A percentile compares a stretch with the other conserved stretches of the same genome.
Evolutionary conservation across 139 green algal species (phyloP).

Genomic region (Micractinium sp.): DNA sequence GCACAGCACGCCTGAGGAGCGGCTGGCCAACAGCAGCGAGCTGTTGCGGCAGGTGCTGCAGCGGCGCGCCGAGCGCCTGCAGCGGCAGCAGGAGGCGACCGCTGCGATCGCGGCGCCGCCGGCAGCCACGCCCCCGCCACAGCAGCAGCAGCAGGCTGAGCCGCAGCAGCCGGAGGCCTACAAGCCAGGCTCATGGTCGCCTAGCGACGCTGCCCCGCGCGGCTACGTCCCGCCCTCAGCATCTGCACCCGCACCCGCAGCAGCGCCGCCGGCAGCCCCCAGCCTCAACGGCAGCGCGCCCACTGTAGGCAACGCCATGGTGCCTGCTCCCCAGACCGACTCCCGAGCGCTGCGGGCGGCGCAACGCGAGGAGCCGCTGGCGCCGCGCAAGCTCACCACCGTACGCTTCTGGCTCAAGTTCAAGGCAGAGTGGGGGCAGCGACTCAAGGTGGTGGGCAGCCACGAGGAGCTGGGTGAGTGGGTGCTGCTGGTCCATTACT

Average conservation of each 20-base stretch:
- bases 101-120: not conserved
- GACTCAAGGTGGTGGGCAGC: conserved; percentile 51
- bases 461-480: conserved; percentile 50
- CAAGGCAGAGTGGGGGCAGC: conserved; percentile 57
- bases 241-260: not conserved
- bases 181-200: not conserved
- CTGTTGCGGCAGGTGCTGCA: conserved; percentile 28
- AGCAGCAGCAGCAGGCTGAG: not conserved
- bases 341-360: not conserved
- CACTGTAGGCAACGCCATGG: not conserved
- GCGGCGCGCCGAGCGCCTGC: conserved; percentile 32
- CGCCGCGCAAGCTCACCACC: not conserved
- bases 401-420: conserved; percentile 57
- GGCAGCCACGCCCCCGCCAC: not conserved
- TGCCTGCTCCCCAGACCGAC: not conserved
- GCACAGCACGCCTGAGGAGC: conserved; percentile 1
- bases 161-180: not conserved
- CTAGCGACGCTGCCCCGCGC: not conserved
- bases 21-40: conserved; percentile 33
- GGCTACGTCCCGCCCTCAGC: not conserved
- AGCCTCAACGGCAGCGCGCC: not conserved
- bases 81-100: not conserved
- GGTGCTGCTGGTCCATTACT: no score
- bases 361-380: not conserved
- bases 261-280: not conserved